Base-by-base conservation (phyloP, 202 grass and related monocot species). In the Schoenoplectus triqueter region DNA sequence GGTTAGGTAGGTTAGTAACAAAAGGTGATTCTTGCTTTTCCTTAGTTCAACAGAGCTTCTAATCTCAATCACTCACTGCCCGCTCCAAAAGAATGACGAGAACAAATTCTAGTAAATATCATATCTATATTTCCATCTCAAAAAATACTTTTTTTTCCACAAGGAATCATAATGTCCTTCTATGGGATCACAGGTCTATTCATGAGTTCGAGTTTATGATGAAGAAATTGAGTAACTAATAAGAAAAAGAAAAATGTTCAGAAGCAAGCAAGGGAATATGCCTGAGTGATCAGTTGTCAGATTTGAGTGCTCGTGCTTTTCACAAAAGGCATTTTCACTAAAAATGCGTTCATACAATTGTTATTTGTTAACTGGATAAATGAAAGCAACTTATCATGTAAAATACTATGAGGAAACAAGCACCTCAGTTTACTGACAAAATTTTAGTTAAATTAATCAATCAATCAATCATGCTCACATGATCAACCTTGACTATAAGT, bases 131-230 rank as follows among this genome's bases (percentile, higher is more conserved):
- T 73, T 73, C 3, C 2, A 15, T 73, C 40, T 73, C 14, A 69
- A 42, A 20, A 15, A 73, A 48, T 48, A 7, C 15, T 45, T 73
- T 72, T 72, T 73, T 73, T 73, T 48, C 0, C 10, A 45, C 69
- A 73, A 73, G 40, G 69, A 45, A 48, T 86, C 65, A 19, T 81
- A 47, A 81, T 72, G 76, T 81, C 15, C 69, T 86, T 81, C 65
- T 73, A 81, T 0, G n/a, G 64, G 42, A 72, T 81, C 4, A 1
- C 6, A 6, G 65, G 5, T 69, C 76, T 86, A 73, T 73, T 86
- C 65, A 86, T 64, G 52, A 73, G 65, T 45, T 86, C 64, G 9
- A 64, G 81, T 61, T 81, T 81, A 2, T 51, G 21, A 15, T 73
- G 64, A 39, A 86, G 14, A 69, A 71, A 31, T 31, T 31, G 31